Base-by-base conservation (phyloP, 306 rosid species). In the Vigna angularis region DNA sequence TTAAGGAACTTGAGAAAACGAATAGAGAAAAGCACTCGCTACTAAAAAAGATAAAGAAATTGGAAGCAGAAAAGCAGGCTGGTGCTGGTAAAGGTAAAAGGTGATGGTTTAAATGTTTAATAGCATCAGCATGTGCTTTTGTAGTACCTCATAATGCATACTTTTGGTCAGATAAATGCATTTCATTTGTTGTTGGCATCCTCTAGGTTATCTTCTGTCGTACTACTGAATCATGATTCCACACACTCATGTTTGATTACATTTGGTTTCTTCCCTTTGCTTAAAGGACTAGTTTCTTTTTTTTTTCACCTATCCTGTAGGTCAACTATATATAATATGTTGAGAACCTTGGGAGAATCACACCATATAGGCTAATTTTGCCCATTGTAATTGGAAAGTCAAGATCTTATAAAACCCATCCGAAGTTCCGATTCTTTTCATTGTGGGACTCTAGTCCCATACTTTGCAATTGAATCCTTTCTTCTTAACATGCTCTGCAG, bases 1-100 rank as follows among this genome's bases (percentile, higher is more conserved):
- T 87, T 12, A 89, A 89, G 84, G 91, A 89, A 81, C 88, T 90
- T 67, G 78, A 81, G 82, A 85, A 76, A 81, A 59, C 75, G 12
- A 89, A 80, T 74, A 51, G 42, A 66, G 97, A 91, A 85, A 91
- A 90, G 8, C 74, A 79, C 66, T 82, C 49, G 15, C 69, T 91
- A 74, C 79, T 90, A 8, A 74, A 73, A 53, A 87, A 36, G 90
- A 78, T 94, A 24, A 80, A 83, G 81, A 83, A 85, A 51, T 80
- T 93, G 70, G 91, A 87, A 85, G 78, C 71, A 28, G 91, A 87
- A 85, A 93, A 81, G 75, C 86, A 79, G 66, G 78, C 81, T 48
- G 34, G 66, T 45, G 76, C 74, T 72, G 87, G 86, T 75, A 90
- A 84, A 84, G 91, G 85, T 88, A 76, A 89, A 84, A 85, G 91